Evolutionary conservation across 257 asterid species (phyloP), one percentile per base, ranked within the genome.

Genomic region (Lycium barbarum): DNA sequence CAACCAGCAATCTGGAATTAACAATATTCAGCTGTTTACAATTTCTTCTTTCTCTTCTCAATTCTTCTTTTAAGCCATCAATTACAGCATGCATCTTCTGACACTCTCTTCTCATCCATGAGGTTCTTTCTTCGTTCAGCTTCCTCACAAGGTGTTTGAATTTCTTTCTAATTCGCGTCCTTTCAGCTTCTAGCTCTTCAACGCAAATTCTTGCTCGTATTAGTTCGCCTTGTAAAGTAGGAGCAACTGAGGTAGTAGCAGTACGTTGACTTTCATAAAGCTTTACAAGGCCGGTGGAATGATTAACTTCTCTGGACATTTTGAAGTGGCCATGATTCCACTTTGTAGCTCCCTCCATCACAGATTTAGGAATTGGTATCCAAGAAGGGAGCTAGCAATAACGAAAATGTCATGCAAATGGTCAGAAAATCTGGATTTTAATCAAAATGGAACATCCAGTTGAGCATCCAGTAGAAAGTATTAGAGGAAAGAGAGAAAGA

Each of bases 311-410:
- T 7, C 7, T 68, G 53, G 58, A 84, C 79, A 61, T 38, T 67
- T 70, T 88, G 18, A 58, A 76, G 84, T 33, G 4, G 84, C 73
- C 61, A 62, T 14, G 84, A 61, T 91, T 90, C 94, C 93, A 90
- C 85, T 87, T 89, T 55, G 93, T 83, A 85, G 86, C 88, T 67
- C 89, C 91, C 85, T 92, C 92, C 70, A 55, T 79, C 54, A 74
- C 78, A 55, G 15, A 49, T 85, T 90, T 85, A 36, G 83, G 86
- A 45, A 57, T 83, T 11, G 62, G 81, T 81, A 79, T 2, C 43
- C 85, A 85, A 70, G 84, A 83, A 70, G 88, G 80, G 36, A 83
- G 88, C 91, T 89, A 57, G 5, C 22, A 79, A 67, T 2, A 73
- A 45, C 12, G 1, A 45, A 73, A 73, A 14, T 2, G 5, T 26